Evolutionary conservation across 176 grass and related monocot species (phyloP), one percentile per base, ranked within the genome.

Genomic region (Phoenix dactylifera): DNA sequence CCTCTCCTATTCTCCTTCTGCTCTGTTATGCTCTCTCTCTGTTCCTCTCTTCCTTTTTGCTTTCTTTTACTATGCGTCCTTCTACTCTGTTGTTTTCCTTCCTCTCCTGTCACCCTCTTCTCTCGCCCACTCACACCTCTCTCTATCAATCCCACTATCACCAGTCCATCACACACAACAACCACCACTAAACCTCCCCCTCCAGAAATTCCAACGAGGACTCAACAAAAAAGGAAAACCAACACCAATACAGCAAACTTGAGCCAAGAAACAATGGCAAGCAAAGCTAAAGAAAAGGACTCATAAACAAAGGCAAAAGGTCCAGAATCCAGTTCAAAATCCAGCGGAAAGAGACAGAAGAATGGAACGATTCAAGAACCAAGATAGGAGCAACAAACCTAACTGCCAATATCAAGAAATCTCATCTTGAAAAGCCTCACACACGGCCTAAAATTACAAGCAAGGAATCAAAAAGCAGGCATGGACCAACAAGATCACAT

Each of bases 141-240:
- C 50, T 55, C 17, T 22, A n/a, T 7, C 48, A 25, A 28, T 24
- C 32, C 60, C 2, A 18, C 59, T 4, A 18, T 22, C 18, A 60
- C 24, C 15, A 32, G 58, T 28, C 24, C 15, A 60, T 25, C 4
- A 5, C 24, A 28, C 26, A 17, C 24, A 6, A 18, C 16, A 18
- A 32, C 23, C 6, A 28, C 16, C 16, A 16, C 16, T 29, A 30
- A 29, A 60, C 16, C 24, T 7, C 17, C 48, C 14, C 22, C 24
- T 26, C 24, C 23, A 65, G 44, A 24, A 70, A 24, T 50, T 24
- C 65, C 80, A 17, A n/a, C 30, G 5, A 17, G 49, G 18, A 15
- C 19, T 48, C 15, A 22, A 49, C 3, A 6, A 18, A 20, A 59
- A 15, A 28, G 4, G 12, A 5, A 59, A 25, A 59, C 57, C 57